Base-by-base conservation (phyloP, 2,329 filamentous ascomycete genomes). In the Xylariaceae sp. region DNA sequence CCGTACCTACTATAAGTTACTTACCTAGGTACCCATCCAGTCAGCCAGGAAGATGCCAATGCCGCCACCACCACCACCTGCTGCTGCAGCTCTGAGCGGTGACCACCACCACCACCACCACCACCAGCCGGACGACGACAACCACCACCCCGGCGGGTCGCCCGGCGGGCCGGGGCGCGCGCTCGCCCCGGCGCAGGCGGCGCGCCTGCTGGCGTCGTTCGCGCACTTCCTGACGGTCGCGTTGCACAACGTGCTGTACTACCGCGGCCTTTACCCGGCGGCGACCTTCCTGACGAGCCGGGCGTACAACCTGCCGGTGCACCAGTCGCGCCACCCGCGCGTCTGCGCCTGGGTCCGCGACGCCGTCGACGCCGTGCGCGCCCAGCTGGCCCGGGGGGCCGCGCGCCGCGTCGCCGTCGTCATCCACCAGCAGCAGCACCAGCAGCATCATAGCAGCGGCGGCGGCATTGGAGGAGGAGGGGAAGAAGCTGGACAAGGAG, bases 291-390 rank as follows among this genome's bases (percentile, higher is more conserved):
- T 90, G 37, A 77, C 81, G 26, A 75, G 81, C 24, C 76, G 82
- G 43, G 87, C 85, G 50, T 89, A 89, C 68, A 88, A 90, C 61
- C 79, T 87, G 38, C 74, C 86, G 19, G 82, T 93, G 29, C 81
- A 83, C 49, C 88, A 94, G 56, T 90, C 78, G 39, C 82, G 88
- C 37, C 88, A 94, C 58, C 86, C 89, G 0, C 75, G 76, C 47
- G 83, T 94, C 44, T 93, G 86, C 68, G 66, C 77, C 50, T 95
- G 89, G 83, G 78, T 94, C 59, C 75, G 71, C 53, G 83, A 92
- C 56, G 86, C 88, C 45, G 75, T 92, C 26, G 65, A 77, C 42
- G 82, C 86, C 22, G 74, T 88, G 15, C 69, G 75, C 39, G 67
- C 65, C 3, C 82, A 93, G 61, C 68, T 94, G 22, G 69, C 83